These are phyloP conservation scores for Trichophyton verrucosum DNA, from an alignment of 2,329 filamentous ascomycete genomes.

Conservation along the genomic window DNA sequence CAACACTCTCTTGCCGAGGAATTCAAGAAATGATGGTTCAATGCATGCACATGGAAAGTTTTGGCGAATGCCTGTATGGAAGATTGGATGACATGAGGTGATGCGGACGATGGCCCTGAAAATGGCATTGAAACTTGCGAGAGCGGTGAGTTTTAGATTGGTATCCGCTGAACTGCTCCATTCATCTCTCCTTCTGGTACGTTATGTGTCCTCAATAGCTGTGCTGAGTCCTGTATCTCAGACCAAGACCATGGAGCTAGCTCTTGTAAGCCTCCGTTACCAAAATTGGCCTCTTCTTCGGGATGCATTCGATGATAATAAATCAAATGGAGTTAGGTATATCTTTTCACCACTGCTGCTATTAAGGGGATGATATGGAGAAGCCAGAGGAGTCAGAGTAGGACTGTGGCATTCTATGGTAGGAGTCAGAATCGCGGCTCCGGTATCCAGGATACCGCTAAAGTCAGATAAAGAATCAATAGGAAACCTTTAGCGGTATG, in stretches of 20 bases:
- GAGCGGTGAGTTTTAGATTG: background rate
- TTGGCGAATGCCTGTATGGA: background rate
- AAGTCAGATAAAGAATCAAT: too few species aligned
- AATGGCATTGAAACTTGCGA: background rate
- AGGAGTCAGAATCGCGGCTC: too few species aligned
- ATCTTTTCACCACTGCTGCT: background rate
- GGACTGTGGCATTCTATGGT: background rate
- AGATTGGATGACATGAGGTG: background rate
- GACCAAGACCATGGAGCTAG: background rate
- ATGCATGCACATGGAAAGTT: too few species aligned
- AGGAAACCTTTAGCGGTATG: too few species aligned
- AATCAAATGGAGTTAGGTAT: background rate
- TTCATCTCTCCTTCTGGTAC: background rate
- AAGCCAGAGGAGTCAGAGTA: background rate
- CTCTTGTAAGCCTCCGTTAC: background rate
- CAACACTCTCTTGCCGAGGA: background rate
- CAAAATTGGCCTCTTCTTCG: background rate
- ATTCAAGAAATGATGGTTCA: background rate
- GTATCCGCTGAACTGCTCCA: background rate
- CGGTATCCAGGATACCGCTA: too few species aligned
- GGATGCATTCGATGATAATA: background rate
- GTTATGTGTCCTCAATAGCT: background rate
- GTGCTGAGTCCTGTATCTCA: background rate
- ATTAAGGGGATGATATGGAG: background rate
- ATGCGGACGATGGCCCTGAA: background rate